Percentiles rank a stretch among this genome's conserved stretches.
Conservation (phyloP, 129 eudicot genomes). For the Cynara cardunculus region DNA sequence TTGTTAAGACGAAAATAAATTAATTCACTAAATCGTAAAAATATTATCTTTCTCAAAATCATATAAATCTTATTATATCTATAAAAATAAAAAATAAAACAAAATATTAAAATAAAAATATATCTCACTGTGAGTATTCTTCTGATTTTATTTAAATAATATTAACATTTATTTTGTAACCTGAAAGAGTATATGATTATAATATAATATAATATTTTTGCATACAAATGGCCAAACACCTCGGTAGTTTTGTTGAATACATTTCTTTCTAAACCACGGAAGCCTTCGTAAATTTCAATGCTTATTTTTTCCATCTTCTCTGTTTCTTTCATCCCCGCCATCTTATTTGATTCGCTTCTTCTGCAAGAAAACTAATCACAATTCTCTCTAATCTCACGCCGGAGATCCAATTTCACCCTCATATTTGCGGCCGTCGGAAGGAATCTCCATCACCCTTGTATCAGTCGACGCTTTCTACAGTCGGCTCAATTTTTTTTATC, state of each 20-base stretch:
- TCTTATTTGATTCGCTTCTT: neutral
- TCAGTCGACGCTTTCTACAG: neutral
- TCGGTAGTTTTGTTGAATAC: neutral
- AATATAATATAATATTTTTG: too few relatives aligned
- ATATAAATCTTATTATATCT: too few relatives aligned
- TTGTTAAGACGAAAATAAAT: too few relatives aligned
- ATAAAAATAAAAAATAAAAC: too few relatives aligned
- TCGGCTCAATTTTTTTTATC: neutral
- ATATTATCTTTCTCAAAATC: too few relatives aligned
- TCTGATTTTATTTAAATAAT: too few relatives aligned
- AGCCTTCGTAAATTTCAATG: constrained; percentile 7
- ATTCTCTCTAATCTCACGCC: neutral
- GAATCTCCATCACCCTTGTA: constrained; percentile 12
- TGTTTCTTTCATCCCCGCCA: constrained; percentile 22
- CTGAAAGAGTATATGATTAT: too few relatives aligned
- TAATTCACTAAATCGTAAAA: too few relatives aligned
- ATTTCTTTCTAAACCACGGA: neutral
- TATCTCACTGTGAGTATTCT: too few relatives aligned
- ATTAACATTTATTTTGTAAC: too few relatives aligned
- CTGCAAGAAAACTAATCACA: neutral
- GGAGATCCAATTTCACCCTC: constrained; percentile 25
- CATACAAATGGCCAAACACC: neutral
- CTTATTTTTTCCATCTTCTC: neutral
- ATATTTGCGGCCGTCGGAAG: constrained; percentile 28
- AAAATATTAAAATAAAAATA: too few relatives aligned